Percentiles rank a stretch among this genome's conserved stretches.
These are phyloP conservation scores for Trebouxia sp. DNA, from an alignment of 139 green algal genomes.

Conservation along the genomic window DNA sequence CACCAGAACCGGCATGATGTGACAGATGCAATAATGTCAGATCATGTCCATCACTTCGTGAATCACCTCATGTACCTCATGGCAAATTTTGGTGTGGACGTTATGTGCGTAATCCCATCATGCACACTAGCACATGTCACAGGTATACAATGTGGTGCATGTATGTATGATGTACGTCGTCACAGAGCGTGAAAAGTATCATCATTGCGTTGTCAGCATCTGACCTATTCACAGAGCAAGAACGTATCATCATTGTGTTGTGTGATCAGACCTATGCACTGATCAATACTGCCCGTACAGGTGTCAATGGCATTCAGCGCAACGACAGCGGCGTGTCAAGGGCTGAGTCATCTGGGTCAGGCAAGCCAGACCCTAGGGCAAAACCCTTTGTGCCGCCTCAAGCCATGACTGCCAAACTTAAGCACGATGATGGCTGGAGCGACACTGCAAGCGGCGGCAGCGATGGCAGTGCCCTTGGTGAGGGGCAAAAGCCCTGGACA, in stretches of 20 bases:
- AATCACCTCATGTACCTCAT: too few relatives aligned
- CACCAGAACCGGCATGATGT: too few relatives aligned
- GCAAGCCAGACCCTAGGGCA: neutral
- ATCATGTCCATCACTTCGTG: too few relatives aligned
- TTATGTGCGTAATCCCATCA: too few relatives aligned
- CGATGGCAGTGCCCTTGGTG: neutral
- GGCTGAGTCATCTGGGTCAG: neutral
- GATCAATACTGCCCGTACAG: neutral
- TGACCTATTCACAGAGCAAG: too few relatives aligned
- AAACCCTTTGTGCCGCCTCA: neutral
- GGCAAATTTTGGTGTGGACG: too few relatives aligned
- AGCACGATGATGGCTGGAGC: neutral
- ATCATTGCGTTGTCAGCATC: too few relatives aligned
- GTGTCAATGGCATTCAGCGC: neutral
- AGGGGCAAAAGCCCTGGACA: neutral
- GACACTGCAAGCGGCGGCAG: neutral
- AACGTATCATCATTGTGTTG: neutral
- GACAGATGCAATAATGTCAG: too few relatives aligned
- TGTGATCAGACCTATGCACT: neutral
- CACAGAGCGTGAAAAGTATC: too few relatives aligned
- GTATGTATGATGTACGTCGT: too few relatives aligned
- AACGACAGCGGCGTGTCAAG: neutral
- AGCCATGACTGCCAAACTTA: neutral
- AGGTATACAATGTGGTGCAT: too few relatives aligned
- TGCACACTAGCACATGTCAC: too few relatives aligned